Evolutionary conservation across 257 asterid species (phyloP).

Genomic region (Solanum peruvianum): DNA sequence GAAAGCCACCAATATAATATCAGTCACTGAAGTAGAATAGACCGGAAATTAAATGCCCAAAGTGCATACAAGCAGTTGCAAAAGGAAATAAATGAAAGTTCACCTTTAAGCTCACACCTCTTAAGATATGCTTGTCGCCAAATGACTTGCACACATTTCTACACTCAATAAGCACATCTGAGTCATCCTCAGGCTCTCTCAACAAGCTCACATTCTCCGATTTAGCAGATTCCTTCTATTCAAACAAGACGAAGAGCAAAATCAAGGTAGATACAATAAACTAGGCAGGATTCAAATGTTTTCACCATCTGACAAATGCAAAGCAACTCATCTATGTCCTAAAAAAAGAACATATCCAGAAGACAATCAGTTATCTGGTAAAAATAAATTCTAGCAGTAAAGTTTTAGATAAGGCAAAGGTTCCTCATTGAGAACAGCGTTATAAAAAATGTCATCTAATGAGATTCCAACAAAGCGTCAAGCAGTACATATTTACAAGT

Average conservation of each 20-base stretch:
- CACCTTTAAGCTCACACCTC: constrained; percentile 98
- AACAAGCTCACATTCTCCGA: constrained; percentile 18
- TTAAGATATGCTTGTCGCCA: constrained; percentile 84
- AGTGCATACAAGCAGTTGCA: background rate
- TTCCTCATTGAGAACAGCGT: background rate
- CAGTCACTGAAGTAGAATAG: background rate
- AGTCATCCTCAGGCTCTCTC: constrained; percentile 32
- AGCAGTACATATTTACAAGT: background rate
- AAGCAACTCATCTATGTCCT: background rate
- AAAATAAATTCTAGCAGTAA: background rate
- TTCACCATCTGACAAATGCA: background rate
- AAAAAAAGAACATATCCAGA: background rate
- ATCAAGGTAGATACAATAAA: background rate
- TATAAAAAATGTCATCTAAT: background rate
- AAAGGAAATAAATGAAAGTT: constrained; percentile 6
- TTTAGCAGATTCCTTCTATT: constrained; percentile 35
- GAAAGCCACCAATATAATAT: background rate
- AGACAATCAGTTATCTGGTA: background rate
- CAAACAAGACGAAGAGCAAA: constrained; percentile 5
- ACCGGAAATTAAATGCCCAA: background rate
- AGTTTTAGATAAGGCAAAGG: background rate
- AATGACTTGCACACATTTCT: constrained; percentile 86
- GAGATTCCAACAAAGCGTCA: background rate
- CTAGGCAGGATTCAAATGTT: background rate
- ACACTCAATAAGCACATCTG: constrained; percentile 91